These are phyloP conservation scores for Colletotrichum sp. DNA, from an alignment of 2,329 filamentous ascomycete species.

Conservation along the genomic window DNA sequence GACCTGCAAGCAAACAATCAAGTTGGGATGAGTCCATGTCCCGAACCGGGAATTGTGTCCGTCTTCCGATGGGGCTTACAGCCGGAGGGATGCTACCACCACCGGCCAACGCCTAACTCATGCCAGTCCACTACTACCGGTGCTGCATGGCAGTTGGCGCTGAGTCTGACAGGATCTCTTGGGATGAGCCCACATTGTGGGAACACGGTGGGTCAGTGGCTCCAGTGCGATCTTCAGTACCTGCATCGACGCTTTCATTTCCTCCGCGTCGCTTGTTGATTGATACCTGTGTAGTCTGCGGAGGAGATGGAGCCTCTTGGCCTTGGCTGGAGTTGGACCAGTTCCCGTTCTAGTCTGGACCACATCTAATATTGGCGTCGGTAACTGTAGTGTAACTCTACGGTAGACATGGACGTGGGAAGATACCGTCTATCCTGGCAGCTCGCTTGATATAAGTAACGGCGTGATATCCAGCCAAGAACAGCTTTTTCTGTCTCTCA, in stretches of 20 bases:
- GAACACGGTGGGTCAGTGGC: constrained; percentile 6
- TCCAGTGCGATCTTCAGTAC: constrained; percentile 15
- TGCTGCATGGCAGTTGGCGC: background rate
- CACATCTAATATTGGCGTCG: background rate
- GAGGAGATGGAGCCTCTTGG: background rate
- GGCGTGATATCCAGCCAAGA: background rate
- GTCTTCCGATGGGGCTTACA: background rate
- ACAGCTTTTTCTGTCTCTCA: background rate
- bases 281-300: background rate
- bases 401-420: background rate
- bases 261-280: constrained; percentile 21
- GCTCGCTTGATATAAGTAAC: constrained; percentile 15
- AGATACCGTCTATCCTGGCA: background rate
- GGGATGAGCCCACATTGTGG: background rate
- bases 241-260: constrained; percentile 20
- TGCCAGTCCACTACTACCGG: background rate
- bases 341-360: background rate
- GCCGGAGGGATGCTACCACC: background rate
- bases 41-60: background rate
- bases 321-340: background rate
- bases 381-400: background rate
- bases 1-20: constrained; percentile 6
- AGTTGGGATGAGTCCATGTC: constrained; percentile 12
- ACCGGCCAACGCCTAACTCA: background rate
- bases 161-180: background rate